phyloP scores from a whole-genome alignment of 345 rosid species.

The Eucalyptus melliodora region DNA sequence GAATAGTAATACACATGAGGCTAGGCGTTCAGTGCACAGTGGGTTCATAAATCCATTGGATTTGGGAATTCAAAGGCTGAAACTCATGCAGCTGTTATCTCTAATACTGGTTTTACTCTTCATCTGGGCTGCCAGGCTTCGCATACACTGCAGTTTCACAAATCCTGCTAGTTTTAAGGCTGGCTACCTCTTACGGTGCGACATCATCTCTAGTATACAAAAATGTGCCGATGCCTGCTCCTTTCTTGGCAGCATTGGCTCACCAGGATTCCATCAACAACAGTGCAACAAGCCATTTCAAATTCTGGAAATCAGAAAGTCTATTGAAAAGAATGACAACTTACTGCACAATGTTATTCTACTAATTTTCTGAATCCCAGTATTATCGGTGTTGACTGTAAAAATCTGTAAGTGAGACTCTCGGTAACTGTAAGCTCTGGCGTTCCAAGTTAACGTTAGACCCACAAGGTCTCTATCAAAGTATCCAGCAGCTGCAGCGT shows the following conservation, averaged over 20 bases:
- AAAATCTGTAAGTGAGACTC: neutral
- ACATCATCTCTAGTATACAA: neutral
- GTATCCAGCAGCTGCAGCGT: constrained; percentile 69
- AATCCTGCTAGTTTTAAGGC: neutral
- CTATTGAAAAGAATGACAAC: neutral
- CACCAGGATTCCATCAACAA: neutral
- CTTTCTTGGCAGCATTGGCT: neutral
- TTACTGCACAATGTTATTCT: neutral
- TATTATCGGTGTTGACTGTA: neutral
- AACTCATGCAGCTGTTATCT: neutral
- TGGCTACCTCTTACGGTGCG: neutral
- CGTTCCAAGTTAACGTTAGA: neutral
- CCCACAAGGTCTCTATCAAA: constrained; percentile 11
- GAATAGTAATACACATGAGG: neutral
- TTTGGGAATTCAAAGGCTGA: neutral
- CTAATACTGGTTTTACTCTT: neutral
- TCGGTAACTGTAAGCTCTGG: no score
- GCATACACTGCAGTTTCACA: neutral
- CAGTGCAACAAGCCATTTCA: neutral
- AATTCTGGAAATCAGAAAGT: neutral
- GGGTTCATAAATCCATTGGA: neutral
- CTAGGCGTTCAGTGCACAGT: neutral
- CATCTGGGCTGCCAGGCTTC: neutral
- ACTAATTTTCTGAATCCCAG: neutral
- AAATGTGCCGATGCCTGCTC: neutral